Evolutionary conservation across 768 basidiomycete genomes (phyloP), one percentile per base, ranked within the genome.

Genomic region (Porpolomopsis calyptriformis): DNA sequence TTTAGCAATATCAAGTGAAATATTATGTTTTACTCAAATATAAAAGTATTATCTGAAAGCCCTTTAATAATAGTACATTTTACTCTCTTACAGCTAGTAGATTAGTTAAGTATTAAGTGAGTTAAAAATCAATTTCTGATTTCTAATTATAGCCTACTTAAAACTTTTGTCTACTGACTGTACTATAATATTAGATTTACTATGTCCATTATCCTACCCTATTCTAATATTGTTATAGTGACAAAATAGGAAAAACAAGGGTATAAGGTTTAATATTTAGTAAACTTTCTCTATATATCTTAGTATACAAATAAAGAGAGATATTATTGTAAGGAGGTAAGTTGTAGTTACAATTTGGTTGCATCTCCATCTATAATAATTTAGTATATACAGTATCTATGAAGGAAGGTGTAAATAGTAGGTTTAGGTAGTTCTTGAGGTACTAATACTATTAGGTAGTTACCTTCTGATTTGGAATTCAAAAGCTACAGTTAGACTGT

Each of bases 391-490:
- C n/a, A n/a, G n/a, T n/a, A 19, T 14, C 43, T 11, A 11, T 5
- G 29, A 43, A 25, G 24, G 43, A 45, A 34, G 33, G n/a, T 7
- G 9, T 19, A n/a, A 34, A 11, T 11, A 4, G 6, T 4, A 4
- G 16, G 9, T 25, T 20, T 8, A 49, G 48, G 48, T 36, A 29
- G 6, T 36, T 24, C 43, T 16, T 45, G 6, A 45, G 25, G 37
- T 45, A 50, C 39, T 10, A 11, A 22, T 46, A 37, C 49, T 45
- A 50, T 50, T 50, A 19, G 19, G 24, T 18, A 27, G 49, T 20
- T 20, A 50, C 45, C 33, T 50, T 45, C 37, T 26, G 5, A 41
- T 46, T 46, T 23, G 49, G 49, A 26, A 50, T 50, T 47, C 49
- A 38, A 35, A 50, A 50, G 38, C 24, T 47, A 35, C 27, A 50